Conservation (phyloP, 148 eudicot genomes). For the Hydrangea macrophylla region DNA sequence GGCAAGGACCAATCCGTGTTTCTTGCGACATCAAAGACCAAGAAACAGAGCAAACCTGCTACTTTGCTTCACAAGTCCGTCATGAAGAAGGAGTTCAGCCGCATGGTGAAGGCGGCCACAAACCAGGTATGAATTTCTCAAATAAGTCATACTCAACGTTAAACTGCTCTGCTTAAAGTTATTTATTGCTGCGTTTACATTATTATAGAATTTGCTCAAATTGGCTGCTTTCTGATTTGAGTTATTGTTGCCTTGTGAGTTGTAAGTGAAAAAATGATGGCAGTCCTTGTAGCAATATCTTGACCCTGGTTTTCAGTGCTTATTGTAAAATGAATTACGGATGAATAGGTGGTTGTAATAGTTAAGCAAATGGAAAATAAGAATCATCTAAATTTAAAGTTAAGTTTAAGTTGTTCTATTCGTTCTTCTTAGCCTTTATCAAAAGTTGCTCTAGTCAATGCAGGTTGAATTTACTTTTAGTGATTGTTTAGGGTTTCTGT, state of each 20-base stretch:
- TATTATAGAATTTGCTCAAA: no score
- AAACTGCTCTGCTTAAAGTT: no score
- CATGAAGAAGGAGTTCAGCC: slow-evolving; percentile 81
- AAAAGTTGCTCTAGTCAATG: no score
- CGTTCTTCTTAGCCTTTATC: no score
- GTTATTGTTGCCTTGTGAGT: background rate
- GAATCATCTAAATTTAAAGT: no score
- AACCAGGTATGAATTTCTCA: slow-evolving; percentile 59
- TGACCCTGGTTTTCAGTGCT: background rate
- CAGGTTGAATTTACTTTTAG: no score
- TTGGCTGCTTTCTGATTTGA: background rate
- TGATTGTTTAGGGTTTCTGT: no score
- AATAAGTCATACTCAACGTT: background rate
- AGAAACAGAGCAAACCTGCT: slow-evolving; percentile 80
- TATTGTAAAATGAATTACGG: no score
- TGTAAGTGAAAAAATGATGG: background rate
- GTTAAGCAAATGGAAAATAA: no score
- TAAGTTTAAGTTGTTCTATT: no score
- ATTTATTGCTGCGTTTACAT: no score
- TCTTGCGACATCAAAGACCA: slow-evolving; percentile 78
- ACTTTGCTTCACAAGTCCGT: slow-evolving; percentile 63
- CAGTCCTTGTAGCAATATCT: background rate
- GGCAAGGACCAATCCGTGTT: slow-evolving; percentile 70
- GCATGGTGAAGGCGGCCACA: slow-evolving; percentile 81
- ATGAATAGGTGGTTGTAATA: background rate